A percentile compares a stretch with the other conserved stretches of the same genome.
These are phyloP conservation scores for Penicillium tannophilum DNA, from an alignment of 495 filamentous ascomycete species.

Conservation along the genomic window DNA sequence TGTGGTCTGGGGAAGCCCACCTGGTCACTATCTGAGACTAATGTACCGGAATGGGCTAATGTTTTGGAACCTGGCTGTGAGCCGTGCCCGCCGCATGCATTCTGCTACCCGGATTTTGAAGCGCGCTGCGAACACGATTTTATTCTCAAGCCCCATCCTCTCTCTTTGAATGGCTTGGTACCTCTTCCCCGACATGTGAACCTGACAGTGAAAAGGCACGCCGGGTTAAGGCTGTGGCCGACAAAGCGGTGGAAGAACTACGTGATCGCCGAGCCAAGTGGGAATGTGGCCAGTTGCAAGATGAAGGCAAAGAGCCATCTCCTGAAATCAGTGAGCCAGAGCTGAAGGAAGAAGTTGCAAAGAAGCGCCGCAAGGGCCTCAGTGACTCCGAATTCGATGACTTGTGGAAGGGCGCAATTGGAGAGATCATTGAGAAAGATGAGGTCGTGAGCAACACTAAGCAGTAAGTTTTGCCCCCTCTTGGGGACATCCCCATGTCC, in stretches of 20 bases:
- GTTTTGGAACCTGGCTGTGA: conserved; percentile 81
- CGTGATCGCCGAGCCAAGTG: conserved; percentile 83
- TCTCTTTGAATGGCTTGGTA: conserved; percentile 76
- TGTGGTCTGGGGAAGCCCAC: conserved; percentile 80
- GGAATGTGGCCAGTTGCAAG: conserved; percentile 80
- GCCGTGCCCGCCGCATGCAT: conserved; percentile 87
- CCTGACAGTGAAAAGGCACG: conserved; percentile 91
- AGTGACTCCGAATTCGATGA: conserved; percentile 88
- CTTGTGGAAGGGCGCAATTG: conserved; percentile 83
- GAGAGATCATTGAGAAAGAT: conserved; percentile 78
- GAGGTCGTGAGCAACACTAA: conserved; percentile 72
- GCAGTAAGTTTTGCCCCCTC: conserved; percentile 66
- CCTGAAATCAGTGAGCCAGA: conserved; percentile 73
- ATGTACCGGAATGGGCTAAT: conserved; percentile 67
- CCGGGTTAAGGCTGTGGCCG: conserved; percentile 80
- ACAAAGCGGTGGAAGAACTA: conserved; percentile 85
- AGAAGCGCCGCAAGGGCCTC: conserved; percentile 77
- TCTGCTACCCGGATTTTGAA: conserved; percentile 76
- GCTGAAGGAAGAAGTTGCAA: conserved; percentile 71
- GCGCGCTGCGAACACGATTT: conserved; percentile 86
- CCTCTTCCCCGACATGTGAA: conserved; percentile 94
- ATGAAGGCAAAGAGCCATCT: conserved; percentile 59
- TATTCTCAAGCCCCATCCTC: conserved; percentile 79
- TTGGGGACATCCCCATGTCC: conserved; percentile 33
- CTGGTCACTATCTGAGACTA: conserved; percentile 52